Conservation (phyloP, 2,329 filamentous ascomycete species). For the Basipetospora chlamydospora region DNA sequence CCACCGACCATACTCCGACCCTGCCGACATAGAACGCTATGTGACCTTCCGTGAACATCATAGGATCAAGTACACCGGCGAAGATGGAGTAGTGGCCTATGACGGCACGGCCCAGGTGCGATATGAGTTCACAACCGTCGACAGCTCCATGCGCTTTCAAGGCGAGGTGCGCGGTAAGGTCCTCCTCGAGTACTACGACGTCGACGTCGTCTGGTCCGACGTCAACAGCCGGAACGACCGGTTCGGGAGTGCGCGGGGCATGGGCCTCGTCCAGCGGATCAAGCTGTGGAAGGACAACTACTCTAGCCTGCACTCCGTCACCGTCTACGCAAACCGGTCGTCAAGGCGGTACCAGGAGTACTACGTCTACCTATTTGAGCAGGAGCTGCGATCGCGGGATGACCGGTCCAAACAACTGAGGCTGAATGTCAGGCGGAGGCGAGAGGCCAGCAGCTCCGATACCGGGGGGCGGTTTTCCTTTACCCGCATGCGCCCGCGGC, state of each 20-base stretch:
- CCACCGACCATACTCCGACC: conserved; percentile 34
- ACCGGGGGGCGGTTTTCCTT: conserved; percentile 27
- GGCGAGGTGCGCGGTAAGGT: conserved; percentile 32
- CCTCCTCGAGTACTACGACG: conserved; percentile 34
- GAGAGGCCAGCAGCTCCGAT: conserved; percentile 25
- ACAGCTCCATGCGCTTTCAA: conserved; percentile 32
- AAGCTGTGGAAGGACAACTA: conserved; percentile 37
- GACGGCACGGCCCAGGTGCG: conserved; percentile 32
- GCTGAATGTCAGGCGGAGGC: conserved; percentile 24
- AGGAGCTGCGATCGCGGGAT: conserved; percentile 29
- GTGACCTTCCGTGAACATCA: conserved; percentile 32
- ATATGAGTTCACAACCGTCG: conserved; percentile 35
- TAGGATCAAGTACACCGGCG: conserved; percentile 30
- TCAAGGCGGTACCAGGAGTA: conserved; percentile 33
- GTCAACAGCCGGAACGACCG: conserved; percentile 31
- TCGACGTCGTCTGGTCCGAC: conserved; percentile 38
- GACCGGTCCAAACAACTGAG: conserved; percentile 30
- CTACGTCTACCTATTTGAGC: conserved; percentile 30
- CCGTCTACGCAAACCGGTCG: conserved; percentile 30
- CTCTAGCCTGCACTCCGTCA: conserved; percentile 30
- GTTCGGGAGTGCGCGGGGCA: conserved; percentile 33
- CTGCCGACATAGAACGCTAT: conserved; percentile 33
- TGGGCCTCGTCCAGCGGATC: conserved; percentile 35
- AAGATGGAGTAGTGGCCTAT: conserved; percentile 30
- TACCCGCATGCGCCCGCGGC: conserved; percentile 25